Conservation (phyloP, 73 alveolate species). For the Paramecium bursaria region DNA sequence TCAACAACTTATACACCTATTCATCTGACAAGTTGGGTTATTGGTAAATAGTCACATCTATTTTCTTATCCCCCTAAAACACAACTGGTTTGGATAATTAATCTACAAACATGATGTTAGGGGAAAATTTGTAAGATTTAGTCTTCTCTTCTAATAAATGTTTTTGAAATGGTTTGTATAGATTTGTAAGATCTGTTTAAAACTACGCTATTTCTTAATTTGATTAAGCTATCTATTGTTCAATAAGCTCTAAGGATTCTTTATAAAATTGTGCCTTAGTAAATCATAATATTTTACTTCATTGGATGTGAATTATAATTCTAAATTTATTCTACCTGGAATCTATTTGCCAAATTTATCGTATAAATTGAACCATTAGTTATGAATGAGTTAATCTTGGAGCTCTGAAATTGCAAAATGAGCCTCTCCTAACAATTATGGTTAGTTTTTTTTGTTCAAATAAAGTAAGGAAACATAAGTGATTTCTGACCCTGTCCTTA, state of each 20-base stretch:
- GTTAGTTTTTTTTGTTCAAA: neutral
- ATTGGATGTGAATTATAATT: neutral
- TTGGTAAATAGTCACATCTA: slow-evolving; percentile 31
- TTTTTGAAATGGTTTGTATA: slow-evolving; percentile 22
- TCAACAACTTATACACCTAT: neutral
- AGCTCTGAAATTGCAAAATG: slow-evolving; percentile 33
- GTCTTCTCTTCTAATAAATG: neutral
- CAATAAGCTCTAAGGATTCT: neutral
- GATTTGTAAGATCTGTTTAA: slow-evolving; percentile 28
- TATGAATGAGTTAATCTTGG: slow-evolving; percentile 35
- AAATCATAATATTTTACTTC: neutral
- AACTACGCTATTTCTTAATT: neutral
- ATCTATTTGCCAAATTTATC: slow-evolving; percentile 11
- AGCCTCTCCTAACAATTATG: slow-evolving; percentile 13
- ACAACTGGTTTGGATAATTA: slow-evolving; percentile 40
- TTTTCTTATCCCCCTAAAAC: slow-evolving; percentile 29
- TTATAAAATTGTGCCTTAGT: neutral
- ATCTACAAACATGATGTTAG: slow-evolving; percentile 46
- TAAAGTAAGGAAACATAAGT: neutral
- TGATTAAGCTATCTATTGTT: neutral
- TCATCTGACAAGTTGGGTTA: slow-evolving; percentile 22
- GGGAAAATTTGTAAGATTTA: slow-evolving; percentile 38
- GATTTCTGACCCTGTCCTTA: slow-evolving; percentile 6
- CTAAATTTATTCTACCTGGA: slow-evolving; percentile 23
- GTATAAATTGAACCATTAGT: slow-evolving; percentile 35